These are phyloP conservation scores for Didymella pinodella DNA, from an alignment of 2,329 filamentous ascomycete genomes.

Conservation along the genomic window DNA sequence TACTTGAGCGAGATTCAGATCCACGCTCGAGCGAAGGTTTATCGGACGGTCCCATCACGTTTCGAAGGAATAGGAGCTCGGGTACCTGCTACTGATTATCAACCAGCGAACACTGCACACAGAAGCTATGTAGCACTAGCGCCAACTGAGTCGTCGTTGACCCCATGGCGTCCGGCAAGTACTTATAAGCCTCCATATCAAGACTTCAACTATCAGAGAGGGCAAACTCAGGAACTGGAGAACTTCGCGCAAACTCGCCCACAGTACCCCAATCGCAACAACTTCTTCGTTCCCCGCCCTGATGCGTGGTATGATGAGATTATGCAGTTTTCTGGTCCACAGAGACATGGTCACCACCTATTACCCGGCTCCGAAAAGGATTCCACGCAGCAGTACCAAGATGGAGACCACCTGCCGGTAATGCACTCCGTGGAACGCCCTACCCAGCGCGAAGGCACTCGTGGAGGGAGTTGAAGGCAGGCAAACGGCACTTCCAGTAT, in stretches of 20 bases:
- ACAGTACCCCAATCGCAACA: not conserved
- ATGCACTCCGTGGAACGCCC: not conserved
- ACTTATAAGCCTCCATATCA: not conserved
- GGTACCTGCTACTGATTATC: not conserved
- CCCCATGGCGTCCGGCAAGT: not conserved
- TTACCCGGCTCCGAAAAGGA: no score
- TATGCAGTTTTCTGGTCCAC: not conserved
- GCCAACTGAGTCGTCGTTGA: not conserved
- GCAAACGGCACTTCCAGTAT: not conserved
- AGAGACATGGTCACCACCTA: no score
- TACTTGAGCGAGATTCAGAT: conserved; percentile 5
- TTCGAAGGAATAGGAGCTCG: not conserved
- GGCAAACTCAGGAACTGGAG: not conserved
- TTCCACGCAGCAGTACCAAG: no score
- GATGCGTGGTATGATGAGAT: conserved; percentile 1
- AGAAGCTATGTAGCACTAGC: not conserved
- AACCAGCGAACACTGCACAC: not conserved
- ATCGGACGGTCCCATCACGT: not conserved
- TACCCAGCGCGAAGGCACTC: conserved; percentile 3
- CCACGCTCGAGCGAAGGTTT: not conserved
- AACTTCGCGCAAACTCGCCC: conserved; percentile 6
- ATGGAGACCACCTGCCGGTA: not conserved
- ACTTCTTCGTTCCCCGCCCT: not conserved
- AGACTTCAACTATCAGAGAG: not conserved
- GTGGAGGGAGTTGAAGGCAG: not conserved